Percentiles rank a stretch among this genome's conserved stretches.
Conservation (phyloP, 2,329 filamentous ascomycete species). For the Pyrenophora seminiperda region DNA sequence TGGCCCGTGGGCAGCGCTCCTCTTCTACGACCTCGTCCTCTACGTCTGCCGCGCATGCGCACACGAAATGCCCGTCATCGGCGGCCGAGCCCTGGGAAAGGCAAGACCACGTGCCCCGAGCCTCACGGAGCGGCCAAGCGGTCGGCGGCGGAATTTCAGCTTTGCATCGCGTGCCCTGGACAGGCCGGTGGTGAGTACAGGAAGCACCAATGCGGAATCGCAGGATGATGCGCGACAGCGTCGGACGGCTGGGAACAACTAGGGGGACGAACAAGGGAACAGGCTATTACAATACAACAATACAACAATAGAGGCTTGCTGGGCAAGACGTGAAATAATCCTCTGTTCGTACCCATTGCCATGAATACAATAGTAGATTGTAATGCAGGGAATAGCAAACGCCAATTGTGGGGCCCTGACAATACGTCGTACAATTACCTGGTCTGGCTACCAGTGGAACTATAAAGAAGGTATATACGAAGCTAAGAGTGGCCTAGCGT, state of each 20-base stretch:
- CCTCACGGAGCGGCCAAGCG: conserved; percentile 62
- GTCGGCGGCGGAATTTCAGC: conserved; percentile 53
- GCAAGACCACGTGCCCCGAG: conserved; percentile 66
- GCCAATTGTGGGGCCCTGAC: conserved; percentile 13
- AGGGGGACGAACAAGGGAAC: conserved; percentile 11
- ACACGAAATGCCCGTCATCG: conserved; percentile 65
- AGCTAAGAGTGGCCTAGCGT: conserved; percentile 11
- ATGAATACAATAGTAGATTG: no score
- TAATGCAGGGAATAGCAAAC: conserved; percentile 14
- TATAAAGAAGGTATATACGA: conserved; percentile 11
- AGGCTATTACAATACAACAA: no score
- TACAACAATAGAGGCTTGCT: background rate
- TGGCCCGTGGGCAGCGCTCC: conserved; percentile 64
- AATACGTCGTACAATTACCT: conserved; percentile 11
- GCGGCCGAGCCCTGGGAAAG: conserved; percentile 65
- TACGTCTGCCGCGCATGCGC: conserved; percentile 64
- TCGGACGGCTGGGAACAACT: conserved; percentile 26
- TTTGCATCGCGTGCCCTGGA: conserved; percentile 41
- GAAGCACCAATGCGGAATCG: conserved; percentile 21
- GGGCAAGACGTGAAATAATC: background rate
- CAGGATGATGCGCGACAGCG: conserved; percentile 39
- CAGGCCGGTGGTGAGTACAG: conserved; percentile 27
- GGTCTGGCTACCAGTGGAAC: conserved; percentile 10
- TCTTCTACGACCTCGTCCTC: conserved; percentile 67
- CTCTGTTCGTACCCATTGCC: background rate